Evolutionary conservation across 1,284 basidiomycete species (phyloP).

Genomic region (Cryptococcus amylolentus): DNA sequence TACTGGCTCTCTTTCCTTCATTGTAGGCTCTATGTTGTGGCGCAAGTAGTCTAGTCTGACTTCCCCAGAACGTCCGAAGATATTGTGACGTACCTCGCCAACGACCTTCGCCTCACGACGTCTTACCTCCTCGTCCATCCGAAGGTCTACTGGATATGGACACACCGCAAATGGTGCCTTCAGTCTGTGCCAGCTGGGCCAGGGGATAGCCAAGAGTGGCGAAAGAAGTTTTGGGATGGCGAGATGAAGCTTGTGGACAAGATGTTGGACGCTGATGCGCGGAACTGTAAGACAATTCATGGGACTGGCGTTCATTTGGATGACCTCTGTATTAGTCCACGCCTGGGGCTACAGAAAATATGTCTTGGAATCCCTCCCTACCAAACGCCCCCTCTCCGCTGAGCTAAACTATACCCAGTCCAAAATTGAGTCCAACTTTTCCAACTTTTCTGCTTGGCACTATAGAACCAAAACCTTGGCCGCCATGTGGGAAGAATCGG

Average conservation of each 20-base stretch:
- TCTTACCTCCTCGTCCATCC: constrained; percentile 74
- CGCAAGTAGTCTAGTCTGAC: not conserved
- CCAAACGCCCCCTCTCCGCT: constrained; percentile 44
- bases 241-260: constrained; percentile 82
- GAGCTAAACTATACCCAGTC: constrained; percentile 79
- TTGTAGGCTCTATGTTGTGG: constrained; percentile 53
- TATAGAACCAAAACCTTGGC: constrained; percentile 81
- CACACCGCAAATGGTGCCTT: constrained; percentile 89
- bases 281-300: constrained; percentile 68
- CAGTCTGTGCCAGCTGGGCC: constrained; percentile 74
- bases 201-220: constrained; percentile 58
- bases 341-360: constrained; percentile 91
- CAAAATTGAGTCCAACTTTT: constrained; percentile 93
- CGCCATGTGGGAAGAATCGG: constrained; percentile 62
- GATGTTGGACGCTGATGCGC: constrained; percentile 79
- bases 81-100: constrained; percentile 61
- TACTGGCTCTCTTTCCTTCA: constrained; percentile 66
- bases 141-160: constrained; percentile 97
- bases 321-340: constrained; percentile 61
- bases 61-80: constrained; percentile 59
- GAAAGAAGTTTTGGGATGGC: constrained; percentile 69
- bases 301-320: no score
- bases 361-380: constrained; percentile 66
- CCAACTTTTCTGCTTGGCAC: constrained; percentile 99
- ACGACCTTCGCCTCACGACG: constrained; percentile 78